Evolutionary conservation across 2,329 filamentous ascomycete genomes (phyloP).

Genomic region (Fusarium devonianum): DNA sequence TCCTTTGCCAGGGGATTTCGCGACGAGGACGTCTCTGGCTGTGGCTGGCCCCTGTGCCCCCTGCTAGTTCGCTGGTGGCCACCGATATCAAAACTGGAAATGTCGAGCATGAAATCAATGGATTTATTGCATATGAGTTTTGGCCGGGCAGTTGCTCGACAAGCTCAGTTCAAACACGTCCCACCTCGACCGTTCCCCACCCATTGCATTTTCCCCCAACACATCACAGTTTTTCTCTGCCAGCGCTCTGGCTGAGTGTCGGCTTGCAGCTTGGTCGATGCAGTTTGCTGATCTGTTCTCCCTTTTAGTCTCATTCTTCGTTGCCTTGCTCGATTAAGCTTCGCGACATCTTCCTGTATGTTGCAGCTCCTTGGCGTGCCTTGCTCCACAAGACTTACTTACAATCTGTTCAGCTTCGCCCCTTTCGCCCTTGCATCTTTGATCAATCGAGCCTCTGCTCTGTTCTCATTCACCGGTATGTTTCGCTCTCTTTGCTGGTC

Average conservation of each 20-base stretch:
- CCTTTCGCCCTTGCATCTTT: slow-evolving; percentile 20
- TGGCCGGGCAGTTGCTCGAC: neutral
- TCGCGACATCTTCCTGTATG: slow-evolving; percentile 30
- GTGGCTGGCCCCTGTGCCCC: neutral
- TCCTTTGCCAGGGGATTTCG: too few species aligned
- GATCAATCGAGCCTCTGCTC: slow-evolving; percentile 32
- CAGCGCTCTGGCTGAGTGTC: neutral
- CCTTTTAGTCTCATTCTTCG: slow-evolving; percentile 24
- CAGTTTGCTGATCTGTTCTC: slow-evolving; percentile 15
- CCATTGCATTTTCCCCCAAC: neutral
- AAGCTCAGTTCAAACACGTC: neutral
- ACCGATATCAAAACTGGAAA: neutral
- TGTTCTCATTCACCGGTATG: slow-evolving; percentile 25
- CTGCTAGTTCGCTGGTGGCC: neutral
- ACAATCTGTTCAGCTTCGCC: slow-evolving; percentile 16
- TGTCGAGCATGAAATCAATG: neutral
- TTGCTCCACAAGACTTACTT: neutral
- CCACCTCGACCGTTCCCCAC: neutral
- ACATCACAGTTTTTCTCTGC: slow-evolving; percentile 1
- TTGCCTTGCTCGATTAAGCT: slow-evolving; percentile 34
- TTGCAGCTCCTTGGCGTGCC: neutral
- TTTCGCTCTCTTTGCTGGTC: neutral
- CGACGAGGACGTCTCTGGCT: too few species aligned
- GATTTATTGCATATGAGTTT: slow-evolving; percentile 4
- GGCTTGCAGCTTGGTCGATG: neutral